Base-by-base conservation (phyloP, 2,329 filamentous ascomycete species). In the Microdochium nivale region DNA sequence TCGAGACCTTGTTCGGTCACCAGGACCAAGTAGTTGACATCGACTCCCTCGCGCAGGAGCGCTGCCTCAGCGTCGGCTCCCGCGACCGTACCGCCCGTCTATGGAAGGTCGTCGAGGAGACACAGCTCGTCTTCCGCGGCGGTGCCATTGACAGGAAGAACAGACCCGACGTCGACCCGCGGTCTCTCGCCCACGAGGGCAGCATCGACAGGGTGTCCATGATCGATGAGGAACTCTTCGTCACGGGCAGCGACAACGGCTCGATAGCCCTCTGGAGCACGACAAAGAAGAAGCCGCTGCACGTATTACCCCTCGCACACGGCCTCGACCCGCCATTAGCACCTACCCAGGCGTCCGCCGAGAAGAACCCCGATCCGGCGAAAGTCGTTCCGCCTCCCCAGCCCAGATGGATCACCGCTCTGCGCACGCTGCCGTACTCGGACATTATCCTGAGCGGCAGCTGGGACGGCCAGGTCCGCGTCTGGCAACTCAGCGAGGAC, bases 101-200 rank as follows among this genome's bases (percentile, higher is more conserved):
- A 59, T 99, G 94, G 94, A 96, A 96, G 69, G 91, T 99, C 1
- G 83, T 89, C 3, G 94, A 99, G 61, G 92, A 99, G 71, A 89
- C 87, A 1, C 94, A 99, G 66, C 80, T 99, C 7, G 91, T 97
- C 2, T 99, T 97, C 70, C 86, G 92, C 48, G 92, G 91, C 53
- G 87, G 84, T 43, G 70, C 71, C 10, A 74, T 77, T 25, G 76
- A 78, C 55, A 80, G 78, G 60, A 81, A 80, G 59, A 67, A 66
- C 37, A 63, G 64, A 32, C 62, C 62, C 2, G 60, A 66, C 2
- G 65, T 65, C 54, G 71, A 78, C 56, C 73, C 76, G 3, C 72
- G 72, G n/a, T 79, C 77, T 2, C 65, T 79, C n/a, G 74, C 78
- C n/a, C 73, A 77, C 60, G 79, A 96, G 67, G 92, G 90, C 51